These are phyloP conservation scores for Furcasterigmium furcatum DNA, from an alignment of 2,329 filamentous ascomycete species.

Conservation along the genomic window DNA sequence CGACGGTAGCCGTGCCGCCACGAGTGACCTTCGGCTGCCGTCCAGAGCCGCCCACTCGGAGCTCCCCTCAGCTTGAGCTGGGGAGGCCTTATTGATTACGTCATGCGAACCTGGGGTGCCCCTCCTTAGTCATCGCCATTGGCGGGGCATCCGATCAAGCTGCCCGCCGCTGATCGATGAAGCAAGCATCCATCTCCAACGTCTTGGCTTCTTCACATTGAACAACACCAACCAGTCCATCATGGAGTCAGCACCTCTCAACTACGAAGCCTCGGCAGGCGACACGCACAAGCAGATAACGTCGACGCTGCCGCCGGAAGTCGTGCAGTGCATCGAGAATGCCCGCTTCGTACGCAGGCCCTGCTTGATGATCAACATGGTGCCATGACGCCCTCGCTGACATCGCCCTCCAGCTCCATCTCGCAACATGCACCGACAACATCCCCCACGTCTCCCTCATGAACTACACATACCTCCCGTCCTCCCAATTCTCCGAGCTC, in stretches of 20 bases:
- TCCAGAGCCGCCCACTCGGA: no score
- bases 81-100: no score
- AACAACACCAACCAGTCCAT: slow-evolving; percentile 9
- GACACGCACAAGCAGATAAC: slow-evolving; percentile 69
- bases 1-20: slow-evolving; percentile 11
- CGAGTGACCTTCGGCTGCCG: no score
- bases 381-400: no score
- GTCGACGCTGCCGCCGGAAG: slow-evolving; percentile 73
- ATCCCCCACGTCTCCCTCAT: slow-evolving; percentile 92
- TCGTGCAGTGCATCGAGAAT: slow-evolving; percentile 88
- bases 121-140: slow-evolving; percentile 3
- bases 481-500: slow-evolving; percentile 62
- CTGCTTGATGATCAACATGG: slow-evolving; percentile 3
- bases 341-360: slow-evolving; percentile 74
- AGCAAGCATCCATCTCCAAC: background rate
- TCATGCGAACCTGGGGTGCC: no score
- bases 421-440: slow-evolving; percentile 83
- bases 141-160: background rate
- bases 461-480: slow-evolving; percentile 97
- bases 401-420: slow-evolving; percentile 67
- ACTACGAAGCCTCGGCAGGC: slow-evolving; percentile 72
- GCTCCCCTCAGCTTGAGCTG: background rate
- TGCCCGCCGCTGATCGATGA: background rate
- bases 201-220: slow-evolving; percentile 1
- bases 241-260: slow-evolving; percentile 67